Conservation (phyloP, 768 basidiomycete genomes). For the Mycena indigotica region DNA sequence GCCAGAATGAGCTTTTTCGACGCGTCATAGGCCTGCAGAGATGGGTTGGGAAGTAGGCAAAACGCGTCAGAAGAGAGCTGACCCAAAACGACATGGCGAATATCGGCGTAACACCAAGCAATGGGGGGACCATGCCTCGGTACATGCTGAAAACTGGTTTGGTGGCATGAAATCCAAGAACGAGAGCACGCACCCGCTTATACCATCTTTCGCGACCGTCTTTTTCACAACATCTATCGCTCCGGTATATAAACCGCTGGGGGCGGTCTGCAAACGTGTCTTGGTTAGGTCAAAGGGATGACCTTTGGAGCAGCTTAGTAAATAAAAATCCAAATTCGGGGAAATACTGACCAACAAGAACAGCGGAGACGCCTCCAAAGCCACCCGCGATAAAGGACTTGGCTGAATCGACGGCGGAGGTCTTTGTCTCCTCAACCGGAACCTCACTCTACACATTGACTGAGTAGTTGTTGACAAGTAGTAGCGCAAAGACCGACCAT, state of each 20-base stretch:
- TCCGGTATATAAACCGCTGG: constrained; percentile 85
- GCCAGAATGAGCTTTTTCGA: constrained; percentile 85
- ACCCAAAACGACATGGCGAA: constrained; percentile 99
- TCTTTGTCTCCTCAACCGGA: constrained; percentile 39
- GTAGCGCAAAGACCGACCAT: neutral
- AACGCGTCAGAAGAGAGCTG: constrained; percentile 28
- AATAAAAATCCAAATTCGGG: too few relatives aligned
- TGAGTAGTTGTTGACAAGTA: neutral
- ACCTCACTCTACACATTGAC: constrained; percentile 26
- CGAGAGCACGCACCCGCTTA: constrained; percentile 66
- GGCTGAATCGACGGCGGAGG: constrained; percentile 47
- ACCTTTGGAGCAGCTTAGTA: constrained; percentile 47
- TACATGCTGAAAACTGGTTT: constrained; percentile 60
- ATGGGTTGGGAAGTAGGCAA: neutral
- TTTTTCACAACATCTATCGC: constrained; percentile 93
- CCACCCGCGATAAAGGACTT: constrained; percentile 96
- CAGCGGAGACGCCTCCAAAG: constrained; percentile 84
- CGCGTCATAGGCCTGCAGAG: constrained; percentile 80
- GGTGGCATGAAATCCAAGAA: neutral
- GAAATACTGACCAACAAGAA: constrained; percentile 79
- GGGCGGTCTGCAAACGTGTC: constrained; percentile 92
- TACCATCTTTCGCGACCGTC: constrained; percentile 87
- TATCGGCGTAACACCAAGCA: constrained; percentile 95
- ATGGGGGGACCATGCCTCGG: constrained; percentile 90
- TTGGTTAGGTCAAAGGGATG: constrained; percentile 98